Percentiles rank a stretch among this genome's conserved stretches.
phyloP scores from a whole-genome alignment of 2,329 filamentous ascomycete genomes.

The Nigrospora osmanthi region DNA sequence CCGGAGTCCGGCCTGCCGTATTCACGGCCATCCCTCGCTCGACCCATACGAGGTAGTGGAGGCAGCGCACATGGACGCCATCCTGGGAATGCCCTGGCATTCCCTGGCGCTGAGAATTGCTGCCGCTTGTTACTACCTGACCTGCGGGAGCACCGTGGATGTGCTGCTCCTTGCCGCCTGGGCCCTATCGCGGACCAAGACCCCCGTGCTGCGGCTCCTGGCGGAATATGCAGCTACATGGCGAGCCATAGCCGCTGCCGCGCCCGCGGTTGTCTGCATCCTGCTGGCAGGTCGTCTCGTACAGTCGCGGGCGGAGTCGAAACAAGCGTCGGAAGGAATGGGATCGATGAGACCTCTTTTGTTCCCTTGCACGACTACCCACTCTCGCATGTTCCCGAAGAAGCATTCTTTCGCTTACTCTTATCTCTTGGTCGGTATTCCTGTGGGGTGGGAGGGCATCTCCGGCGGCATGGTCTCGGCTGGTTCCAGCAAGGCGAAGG shows the following conservation, averaged over 20 bases:
- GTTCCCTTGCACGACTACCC: conserved; percentile 58
- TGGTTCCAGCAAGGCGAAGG: conserved; percentile 16
- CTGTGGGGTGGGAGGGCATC: conserved; percentile 52
- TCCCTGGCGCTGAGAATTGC: conserved; percentile 5
- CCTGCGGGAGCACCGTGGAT: conserved; percentile 11
- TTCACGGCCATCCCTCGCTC: no score
- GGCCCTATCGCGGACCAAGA: conserved; percentile 5
- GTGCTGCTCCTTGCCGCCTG: conserved; percentile 6
- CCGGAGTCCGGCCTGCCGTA: no score
- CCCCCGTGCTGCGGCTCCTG: background rate
- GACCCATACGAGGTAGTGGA: no score
- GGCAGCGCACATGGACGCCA: conserved; percentile 3
- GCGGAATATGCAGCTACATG: background rate
- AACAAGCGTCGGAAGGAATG: conserved; percentile 8
- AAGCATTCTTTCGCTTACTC: conserved; percentile 63
- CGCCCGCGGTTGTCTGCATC: no score
- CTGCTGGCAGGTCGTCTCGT: no score
- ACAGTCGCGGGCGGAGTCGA: background rate
- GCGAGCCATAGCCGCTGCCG: no score
- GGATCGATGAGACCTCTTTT: conserved; percentile 37
- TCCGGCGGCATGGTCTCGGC: conserved; percentile 49
- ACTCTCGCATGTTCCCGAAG: conserved; percentile 59
- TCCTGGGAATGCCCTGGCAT: conserved; percentile 5
- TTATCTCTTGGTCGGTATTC: conserved; percentile 62
- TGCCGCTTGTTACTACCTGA: conserved; percentile 8